These are phyloP conservation scores for Xerocomellus chrysenteron DNA, from an alignment of 768 basidiomycete genomes.

Conservation along the genomic window DNA sequence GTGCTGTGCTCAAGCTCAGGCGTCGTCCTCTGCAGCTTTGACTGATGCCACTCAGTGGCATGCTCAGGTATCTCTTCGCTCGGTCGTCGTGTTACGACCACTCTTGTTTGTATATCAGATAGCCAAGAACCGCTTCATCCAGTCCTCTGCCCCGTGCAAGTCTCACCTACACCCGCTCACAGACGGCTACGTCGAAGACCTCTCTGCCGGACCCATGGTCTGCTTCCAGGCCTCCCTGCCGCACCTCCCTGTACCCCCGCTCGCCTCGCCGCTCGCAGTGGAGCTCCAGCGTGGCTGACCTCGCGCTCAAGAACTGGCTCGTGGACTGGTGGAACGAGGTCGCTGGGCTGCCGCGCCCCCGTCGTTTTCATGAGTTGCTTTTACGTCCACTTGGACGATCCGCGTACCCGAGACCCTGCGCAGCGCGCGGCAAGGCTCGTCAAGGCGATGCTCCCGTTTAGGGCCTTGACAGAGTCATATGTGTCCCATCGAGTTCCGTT, in stretches of 20 bases:
- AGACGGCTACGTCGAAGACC: constrained; percentile 52
- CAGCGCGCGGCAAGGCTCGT: constrained; percentile 78
- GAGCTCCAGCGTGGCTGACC: constrained; percentile 66
- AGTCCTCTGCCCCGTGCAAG: constrained; percentile 14
- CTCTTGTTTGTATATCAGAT: constrained; percentile 21
- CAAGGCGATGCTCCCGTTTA: constrained; percentile 83
- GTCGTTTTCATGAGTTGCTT: constrained; percentile 94
- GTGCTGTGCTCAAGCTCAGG: too few relatives aligned
- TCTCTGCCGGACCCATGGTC: constrained; percentile 64
- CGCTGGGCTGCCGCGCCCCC: constrained; percentile 88
- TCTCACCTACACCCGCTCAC: constrained; percentile 37
- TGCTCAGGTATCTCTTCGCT: constrained; percentile 1
- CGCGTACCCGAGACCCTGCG: constrained; percentile 50
- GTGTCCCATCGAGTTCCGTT: neutral
- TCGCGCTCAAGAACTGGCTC: constrained; percentile 75
- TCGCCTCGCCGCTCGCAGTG: constrained; percentile 67
- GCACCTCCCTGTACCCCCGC: constrained; percentile 77
- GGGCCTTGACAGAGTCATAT: constrained; percentile 79
- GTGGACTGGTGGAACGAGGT: constrained; percentile 97
- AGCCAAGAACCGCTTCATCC: constrained; percentile 32
- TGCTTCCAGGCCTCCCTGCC: constrained; percentile 73
- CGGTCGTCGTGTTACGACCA: neutral
- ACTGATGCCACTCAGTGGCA: neutral
- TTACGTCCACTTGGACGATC: constrained; percentile 82
- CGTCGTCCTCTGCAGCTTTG: too few relatives aligned